A percentile compares a stretch with the other conserved stretches of the same genome.
phyloP scores from a whole-genome alignment of 345 rosid genomes.

The Gossypium longicalyx region DNA sequence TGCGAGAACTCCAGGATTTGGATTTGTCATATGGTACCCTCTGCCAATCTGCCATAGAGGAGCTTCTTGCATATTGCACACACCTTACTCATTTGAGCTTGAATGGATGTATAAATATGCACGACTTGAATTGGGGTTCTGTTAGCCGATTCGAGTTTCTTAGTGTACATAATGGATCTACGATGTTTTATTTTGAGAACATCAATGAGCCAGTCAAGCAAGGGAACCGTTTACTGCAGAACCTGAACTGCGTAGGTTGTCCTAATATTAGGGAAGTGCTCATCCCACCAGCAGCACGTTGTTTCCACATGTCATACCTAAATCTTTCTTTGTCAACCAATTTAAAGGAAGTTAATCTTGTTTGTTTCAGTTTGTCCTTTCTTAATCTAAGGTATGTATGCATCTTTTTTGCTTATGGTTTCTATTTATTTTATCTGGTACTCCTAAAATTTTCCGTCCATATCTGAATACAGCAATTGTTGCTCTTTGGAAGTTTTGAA shows the following conservation, averaged over 20 bases:
- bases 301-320: slow-evolving; percentile 66
- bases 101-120: slow-evolving; percentile 92
- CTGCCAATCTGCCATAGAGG: slow-evolving; percentile 87
- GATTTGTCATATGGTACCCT: slow-evolving; percentile 94
- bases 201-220: slow-evolving; percentile 36
- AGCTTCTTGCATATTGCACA: slow-evolving; percentile 87
- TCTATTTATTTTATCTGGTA: not conserved
- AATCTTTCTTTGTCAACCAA: slow-evolving; percentile 81
- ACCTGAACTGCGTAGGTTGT: slow-evolving; percentile 93
- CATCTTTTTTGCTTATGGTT: not conserved
- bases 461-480: slow-evolving; percentile 59
- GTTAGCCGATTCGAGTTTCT: slow-evolving; percentile 39
- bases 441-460: not conserved
- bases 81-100: slow-evolving; percentile 91
- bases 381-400: slow-evolving; percentile 73
- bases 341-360: slow-evolving; percentile 82
- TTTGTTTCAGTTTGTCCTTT: slow-evolving; percentile 62
- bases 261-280: slow-evolving; percentile 80
- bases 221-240: slow-evolving; percentile 72
- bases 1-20: slow-evolving; percentile 72
- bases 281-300: slow-evolving; percentile 75
- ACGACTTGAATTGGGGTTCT: slow-evolving; percentile 87
- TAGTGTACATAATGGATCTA: slow-evolving; percentile 23
- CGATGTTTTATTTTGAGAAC: slow-evolving; percentile 24
- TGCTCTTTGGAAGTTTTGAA: slow-evolving; percentile 73